These are phyloP conservation scores for Saturnispora gosingensis DNA, from an alignment of 805 yeast genomes.

Conservation along the genomic window DNA sequence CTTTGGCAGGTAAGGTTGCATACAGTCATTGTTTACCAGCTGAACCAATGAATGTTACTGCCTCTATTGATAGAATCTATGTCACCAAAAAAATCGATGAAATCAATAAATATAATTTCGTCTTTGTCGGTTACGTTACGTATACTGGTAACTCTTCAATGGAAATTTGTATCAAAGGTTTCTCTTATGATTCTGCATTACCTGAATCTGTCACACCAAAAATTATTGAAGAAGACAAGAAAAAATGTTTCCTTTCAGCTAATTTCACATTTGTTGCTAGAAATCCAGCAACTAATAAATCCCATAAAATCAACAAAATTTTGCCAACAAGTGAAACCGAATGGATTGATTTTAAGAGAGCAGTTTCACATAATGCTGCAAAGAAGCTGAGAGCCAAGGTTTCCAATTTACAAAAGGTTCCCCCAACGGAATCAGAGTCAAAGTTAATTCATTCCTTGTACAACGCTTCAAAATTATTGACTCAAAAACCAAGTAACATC, in stretches of 20 bases:
- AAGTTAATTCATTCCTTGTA: constrained; percentile 70
- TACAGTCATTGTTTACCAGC: constrained; percentile 92
- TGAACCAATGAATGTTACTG: constrained; percentile 91
- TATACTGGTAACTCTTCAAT: constrained; percentile 94
- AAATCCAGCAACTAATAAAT: constrained; percentile 83
- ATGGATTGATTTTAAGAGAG: constrained; percentile 77
- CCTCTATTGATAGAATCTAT: constrained; percentile 85
- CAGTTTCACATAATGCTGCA: constrained; percentile 81
- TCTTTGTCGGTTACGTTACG: constrained; percentile 83
- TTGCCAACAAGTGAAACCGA: constrained; percentile 68
- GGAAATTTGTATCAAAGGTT: constrained; percentile 90
- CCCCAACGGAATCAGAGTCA: constrained; percentile 75
- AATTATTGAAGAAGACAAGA: constrained; percentile 41
- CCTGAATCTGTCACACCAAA: constrained; percentile 44
- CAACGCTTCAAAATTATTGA: constrained; percentile 37
- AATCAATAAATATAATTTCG: constrained; percentile 62
- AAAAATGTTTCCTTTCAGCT: constrained; percentile 74
- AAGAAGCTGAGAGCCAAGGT: constrained; percentile 71
- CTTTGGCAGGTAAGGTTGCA: constrained; percentile 89
- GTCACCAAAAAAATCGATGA: constrained; percentile 80
- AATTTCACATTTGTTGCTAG: constrained; percentile 94
- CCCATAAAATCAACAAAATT: constrained; percentile 76
- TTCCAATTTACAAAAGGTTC: constrained; percentile 48
- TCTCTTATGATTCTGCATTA: constrained; percentile 51
- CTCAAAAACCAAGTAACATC: constrained; percentile 39